Conservation (phyloP, 768 basidiomycete species). For the Hemileccinum impolitum region DNA sequence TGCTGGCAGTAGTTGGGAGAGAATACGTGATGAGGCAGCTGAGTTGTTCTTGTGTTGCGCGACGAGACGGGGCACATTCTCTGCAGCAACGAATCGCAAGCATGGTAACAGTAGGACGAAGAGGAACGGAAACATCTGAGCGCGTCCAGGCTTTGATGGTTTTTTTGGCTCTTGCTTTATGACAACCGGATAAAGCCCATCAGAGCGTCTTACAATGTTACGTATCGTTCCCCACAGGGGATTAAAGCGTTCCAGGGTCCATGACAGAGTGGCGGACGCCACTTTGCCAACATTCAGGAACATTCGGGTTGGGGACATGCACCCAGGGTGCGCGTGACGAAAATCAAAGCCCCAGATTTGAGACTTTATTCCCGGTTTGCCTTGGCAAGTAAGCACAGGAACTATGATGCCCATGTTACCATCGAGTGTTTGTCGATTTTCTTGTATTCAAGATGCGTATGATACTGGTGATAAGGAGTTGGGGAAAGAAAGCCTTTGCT, state of each 20-base stretch:
- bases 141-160: not conserved
- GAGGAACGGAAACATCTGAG: slow-evolving; percentile 10
- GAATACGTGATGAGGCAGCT: not conserved
- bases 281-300: not conserved
- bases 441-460: too few relatives aligned
- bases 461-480: too few relatives aligned
- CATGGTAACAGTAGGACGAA: slow-evolving; percentile 9
- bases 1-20: slow-evolving; percentile 12
- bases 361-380: not conserved
- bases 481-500: too few relatives aligned
- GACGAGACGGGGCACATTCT: not conserved
- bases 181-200: not conserved
- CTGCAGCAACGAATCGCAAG: slow-evolving; percentile 8
- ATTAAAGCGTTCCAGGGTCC: not conserved
- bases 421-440: too few relatives aligned
- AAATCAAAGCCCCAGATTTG: not conserved
- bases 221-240: not conserved
- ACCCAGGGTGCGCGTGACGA: not conserved
- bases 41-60: slow-evolving; percentile 4
- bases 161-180: not conserved
- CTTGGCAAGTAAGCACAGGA: not conserved
- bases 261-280: not conserved
- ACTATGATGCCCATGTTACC: not conserved
- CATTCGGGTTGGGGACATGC: not conserved
- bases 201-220: not conserved